These are phyloP conservation scores for Ceratonia siliqua DNA, from an alignment of 306 rosid species.

Conservation along the genomic window DNA sequence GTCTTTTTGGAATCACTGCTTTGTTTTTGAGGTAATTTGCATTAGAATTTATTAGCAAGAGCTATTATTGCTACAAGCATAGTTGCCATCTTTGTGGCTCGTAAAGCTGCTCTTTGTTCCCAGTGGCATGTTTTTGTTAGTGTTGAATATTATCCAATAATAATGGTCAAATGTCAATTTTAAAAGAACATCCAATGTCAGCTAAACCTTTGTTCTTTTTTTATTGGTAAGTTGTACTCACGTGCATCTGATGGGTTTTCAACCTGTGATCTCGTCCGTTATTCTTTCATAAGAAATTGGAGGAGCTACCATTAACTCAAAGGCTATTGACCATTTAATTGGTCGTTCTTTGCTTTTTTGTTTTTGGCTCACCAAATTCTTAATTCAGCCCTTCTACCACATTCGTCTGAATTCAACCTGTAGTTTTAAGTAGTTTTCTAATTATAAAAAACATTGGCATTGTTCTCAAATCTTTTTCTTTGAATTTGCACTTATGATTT, in stretches of 20 bases:
- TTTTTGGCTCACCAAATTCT: not conserved
- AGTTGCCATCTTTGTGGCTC: constrained; percentile 12
- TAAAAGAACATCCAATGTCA: constrained; percentile 1
- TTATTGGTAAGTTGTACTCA: not conserved
- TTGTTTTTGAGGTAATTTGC: constrained; percentile 68
- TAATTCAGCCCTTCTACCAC: not conserved
- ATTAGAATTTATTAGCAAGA: constrained; percentile 15
- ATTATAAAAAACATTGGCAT: not conserved
- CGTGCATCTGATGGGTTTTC: constrained; percentile 15
- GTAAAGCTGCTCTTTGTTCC: not conserved
- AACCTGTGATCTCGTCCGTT: not conserved
- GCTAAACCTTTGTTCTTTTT: not conserved
- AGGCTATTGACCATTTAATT: constrained; percentile 9
- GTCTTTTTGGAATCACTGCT: constrained; percentile 86
- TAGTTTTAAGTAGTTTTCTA: not conserved
- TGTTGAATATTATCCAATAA: not conserved
- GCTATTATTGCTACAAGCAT: constrained; percentile 10
- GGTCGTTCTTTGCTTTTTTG: not conserved
- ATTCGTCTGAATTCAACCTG: too few species aligned
- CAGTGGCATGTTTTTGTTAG: constrained; percentile 9
- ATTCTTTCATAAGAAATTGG: not conserved
- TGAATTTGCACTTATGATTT: not conserved
- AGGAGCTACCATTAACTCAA: not conserved
- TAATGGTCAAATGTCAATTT: constrained; percentile 12
- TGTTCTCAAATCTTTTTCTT: not conserved